Base-by-base conservation (phyloP, 1,284 basidiomycete species). In the Taiwanofungus camphoratus region DNA sequence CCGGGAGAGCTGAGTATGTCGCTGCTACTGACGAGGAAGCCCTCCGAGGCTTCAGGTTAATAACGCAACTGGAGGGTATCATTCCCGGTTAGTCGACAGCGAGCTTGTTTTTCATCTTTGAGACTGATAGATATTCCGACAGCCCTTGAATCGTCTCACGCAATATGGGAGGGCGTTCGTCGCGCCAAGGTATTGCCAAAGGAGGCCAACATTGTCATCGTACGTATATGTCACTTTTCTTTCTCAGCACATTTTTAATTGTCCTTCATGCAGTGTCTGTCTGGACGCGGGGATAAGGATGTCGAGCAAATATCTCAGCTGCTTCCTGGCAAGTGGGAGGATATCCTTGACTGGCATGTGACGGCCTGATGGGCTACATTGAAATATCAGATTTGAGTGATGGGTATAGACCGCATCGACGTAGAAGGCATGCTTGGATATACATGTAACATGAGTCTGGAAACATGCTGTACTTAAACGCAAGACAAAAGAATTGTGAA, bases 61-160 rank as follows among this genome's bases (percentile, higher is more conserved):
- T 85, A 57, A 96, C 92, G 0, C 89, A 99, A 65, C 66, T 83
- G 19, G 96, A 99, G 69, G 96, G 96, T 24, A 99, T 99, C 60
- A 98, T 99, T 58, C 96, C 95, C 22, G 90, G 86, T 87, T 47
- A 49, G 76, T 66, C 32, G 4, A 24, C n/a, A n/a, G n/a, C n/a
- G 18, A 3, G 36, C 16, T 20, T 32, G 18, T 4, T 20, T 23
- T 20, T 13, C n/a, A 19, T 24, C 3, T 21, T 9, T 40, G 29
- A 13, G 9, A 34, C 27, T 39, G 26, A 26, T 29, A 21, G n/a
- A 30, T 30, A 44, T 21, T 24, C 27, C 26, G 35, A 12, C 44
- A 87, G 92, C 96, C 18, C 72, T 99, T 45, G 96, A 99, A 66
- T 94, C 92, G 1, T 84, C 90, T 18, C 96, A 99, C 66, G 96